Conservation (phyloP, 2,329 filamentous ascomycete species). For the Mariannaea sp. region DNA sequence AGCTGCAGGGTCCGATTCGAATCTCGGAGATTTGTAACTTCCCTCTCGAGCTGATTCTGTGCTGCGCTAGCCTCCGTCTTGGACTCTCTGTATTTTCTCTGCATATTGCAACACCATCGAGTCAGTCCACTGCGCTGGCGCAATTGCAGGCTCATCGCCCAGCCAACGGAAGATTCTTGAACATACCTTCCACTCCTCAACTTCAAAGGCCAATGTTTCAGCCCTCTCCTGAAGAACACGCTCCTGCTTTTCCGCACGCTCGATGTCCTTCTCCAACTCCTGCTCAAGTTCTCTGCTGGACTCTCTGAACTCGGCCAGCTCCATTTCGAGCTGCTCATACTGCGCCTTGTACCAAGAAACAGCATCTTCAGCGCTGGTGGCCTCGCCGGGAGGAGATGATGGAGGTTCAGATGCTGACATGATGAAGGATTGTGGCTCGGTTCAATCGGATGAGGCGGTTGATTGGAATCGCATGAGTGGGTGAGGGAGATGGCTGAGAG, state of each 20-base stretch:
- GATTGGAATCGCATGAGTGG: slow-evolving; percentile 25
- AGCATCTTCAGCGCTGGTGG: slow-evolving; percentile 69
- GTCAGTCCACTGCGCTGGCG: slow-evolving; percentile 16
- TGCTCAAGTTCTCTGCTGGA: slow-evolving; percentile 93
- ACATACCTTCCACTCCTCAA: slow-evolving; percentile 96
- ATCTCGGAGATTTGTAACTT: slow-evolving; percentile 90
- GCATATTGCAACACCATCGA: slow-evolving; percentile 22
- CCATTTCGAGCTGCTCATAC: slow-evolving; percentile 89
- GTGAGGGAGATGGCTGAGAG: slow-evolving; percentile 9
- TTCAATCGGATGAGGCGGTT: slow-evolving; percentile 15
- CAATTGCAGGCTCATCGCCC: background rate
- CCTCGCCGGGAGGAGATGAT: slow-evolving; percentile 64
- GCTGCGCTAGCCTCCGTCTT: slow-evolving; percentile 85
- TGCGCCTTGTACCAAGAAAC: slow-evolving; percentile 94
- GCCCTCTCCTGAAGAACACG: slow-evolving; percentile 84
- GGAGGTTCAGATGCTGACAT: slow-evolving; percentile 64
- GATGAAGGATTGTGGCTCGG: slow-evolving; percentile 24
- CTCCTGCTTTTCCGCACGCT: slow-evolving; percentile 93
- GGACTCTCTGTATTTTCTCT: slow-evolving; percentile 96
- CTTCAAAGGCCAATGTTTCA: slow-evolving; percentile 82
- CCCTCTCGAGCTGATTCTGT: slow-evolving; percentile 88
- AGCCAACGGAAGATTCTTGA: background rate
- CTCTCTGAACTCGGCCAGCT: slow-evolving; percentile 90
- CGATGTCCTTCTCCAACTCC: slow-evolving; percentile 94
- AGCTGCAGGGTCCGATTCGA: slow-evolving; percentile 80